phyloP scores from a whole-genome alignment of 345 rosid species.

The Cardamine occulta region DNA sequence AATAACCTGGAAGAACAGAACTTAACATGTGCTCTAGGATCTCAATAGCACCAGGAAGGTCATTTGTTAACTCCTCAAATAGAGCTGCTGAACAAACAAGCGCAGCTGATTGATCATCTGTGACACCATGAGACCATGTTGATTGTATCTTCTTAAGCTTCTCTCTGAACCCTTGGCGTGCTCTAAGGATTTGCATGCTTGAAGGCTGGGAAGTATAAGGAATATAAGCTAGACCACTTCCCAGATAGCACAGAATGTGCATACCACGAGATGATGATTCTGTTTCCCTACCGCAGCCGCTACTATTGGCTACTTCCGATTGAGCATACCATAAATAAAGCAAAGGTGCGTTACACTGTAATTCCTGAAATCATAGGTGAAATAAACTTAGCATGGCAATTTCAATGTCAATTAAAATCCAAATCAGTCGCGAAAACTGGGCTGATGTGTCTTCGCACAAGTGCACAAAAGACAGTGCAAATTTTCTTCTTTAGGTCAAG shows the following conservation, averaged over 20 bases:
- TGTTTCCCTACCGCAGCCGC: constrained; percentile 46
- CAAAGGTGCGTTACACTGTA: constrained; percentile 63
- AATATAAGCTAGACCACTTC: constrained; percentile 65
- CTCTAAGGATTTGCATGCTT: constrained; percentile 80
- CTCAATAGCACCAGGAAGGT: constrained; percentile 65
- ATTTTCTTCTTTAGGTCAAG: neutral
- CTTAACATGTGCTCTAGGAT: constrained; percentile 65
- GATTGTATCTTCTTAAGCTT: constrained; percentile 59
- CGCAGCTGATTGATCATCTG: constrained; percentile 77
- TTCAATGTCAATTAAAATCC: neutral
- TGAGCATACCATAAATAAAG: constrained; percentile 91
- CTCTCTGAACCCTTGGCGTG: constrained; percentile 87
- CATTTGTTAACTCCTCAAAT: constrained; percentile 83
- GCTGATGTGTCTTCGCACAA: constrained; percentile 11
- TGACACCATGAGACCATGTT: constrained; percentile 70
- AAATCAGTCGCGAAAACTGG: neutral
- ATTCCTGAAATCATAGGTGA: constrained; percentile 56
- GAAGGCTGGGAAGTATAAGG: constrained; percentile 73
- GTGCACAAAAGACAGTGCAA: neutral
- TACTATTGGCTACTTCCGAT: constrained; percentile 60
- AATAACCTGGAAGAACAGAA: constrained; percentile 89
- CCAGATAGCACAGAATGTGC: constrained; percentile 78
- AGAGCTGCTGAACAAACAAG: constrained; percentile 77
- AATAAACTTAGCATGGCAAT: constrained; percentile 31
- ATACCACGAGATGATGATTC: constrained; percentile 67